Evolutionary conservation across 306 rosid species (phyloP), one percentile per base, ranked within the genome.

Genomic region (Albizia julibrissin): DNA sequence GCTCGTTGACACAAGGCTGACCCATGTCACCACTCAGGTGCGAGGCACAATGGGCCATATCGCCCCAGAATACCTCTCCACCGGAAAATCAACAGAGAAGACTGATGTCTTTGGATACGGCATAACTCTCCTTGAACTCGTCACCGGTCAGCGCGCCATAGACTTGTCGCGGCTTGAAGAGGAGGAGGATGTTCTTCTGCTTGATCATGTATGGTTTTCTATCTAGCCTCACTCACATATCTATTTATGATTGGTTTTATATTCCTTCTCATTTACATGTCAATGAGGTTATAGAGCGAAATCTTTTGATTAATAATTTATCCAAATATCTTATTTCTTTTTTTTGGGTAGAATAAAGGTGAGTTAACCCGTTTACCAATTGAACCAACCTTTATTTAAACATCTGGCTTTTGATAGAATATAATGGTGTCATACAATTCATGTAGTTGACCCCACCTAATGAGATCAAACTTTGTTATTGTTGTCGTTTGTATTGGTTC

Each of bases 11-110:
- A 77, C 92, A 50, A 87, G 88, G 68, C 76, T 86, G 85, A 95
- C 97, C 80, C 98, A 92, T 74, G 93, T 93, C n/a, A 95, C 99
- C 43, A 95, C 99, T 85, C 98, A 93, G 85, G 91, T 95, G 33
- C 82, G 99, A 2, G 99, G 99, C 39, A 95, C 99, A 42, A 93
- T 95, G 99, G 99, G 99, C 58, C 99, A 95, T 67, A 95, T 95
- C 69, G 98, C 99, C 77, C 99, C 99, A 0, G 99, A 93, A 74
- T 95, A 95, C 86, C 77, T 95, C 87, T 88, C 97, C 84, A 93
- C 98, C 0, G 99, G 99, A 81, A 92, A 93, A 82, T 92, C 99
- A 24, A 89, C 99, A 2, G 97, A 95, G 37, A 95, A 95, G 81
- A 88, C 98, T 0, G 99, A 95, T 89, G 96, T 95, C 65, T 93